phyloP scores from a whole-genome alignment of 495 filamentous ascomycete genomes.

The Trichoderma erinaceum region DNA sequence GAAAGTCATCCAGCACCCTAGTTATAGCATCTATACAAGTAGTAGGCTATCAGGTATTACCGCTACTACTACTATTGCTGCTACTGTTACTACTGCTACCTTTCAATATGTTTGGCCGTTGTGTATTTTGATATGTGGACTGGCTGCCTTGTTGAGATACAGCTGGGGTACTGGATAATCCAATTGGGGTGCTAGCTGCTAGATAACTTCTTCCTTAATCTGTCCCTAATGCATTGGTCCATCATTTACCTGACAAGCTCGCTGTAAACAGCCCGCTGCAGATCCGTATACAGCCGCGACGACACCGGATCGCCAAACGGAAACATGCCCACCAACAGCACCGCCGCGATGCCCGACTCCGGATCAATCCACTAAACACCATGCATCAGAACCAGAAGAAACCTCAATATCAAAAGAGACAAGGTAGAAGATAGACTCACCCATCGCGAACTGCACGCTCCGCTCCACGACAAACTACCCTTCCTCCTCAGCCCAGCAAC shows the following conservation, averaged over 20 bases:
- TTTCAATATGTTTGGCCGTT: too few species aligned
- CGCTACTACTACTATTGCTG: too few species aligned
- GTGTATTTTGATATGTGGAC: too few species aligned
- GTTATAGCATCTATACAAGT: too few species aligned
- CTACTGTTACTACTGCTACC: too few species aligned
- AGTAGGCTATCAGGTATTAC: too few species aligned
- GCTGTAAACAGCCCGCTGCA: constrained; percentile 29
- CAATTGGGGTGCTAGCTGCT: too few species aligned
- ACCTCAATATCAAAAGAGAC: background rate
- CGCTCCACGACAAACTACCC: constrained; percentile 34
- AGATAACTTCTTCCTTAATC: too few species aligned
- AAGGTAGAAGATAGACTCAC: constrained; percentile 20
- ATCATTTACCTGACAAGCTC: constrained; percentile 20
- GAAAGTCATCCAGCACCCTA: too few species aligned
- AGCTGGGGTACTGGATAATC: too few species aligned
- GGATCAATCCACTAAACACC: constrained; percentile 31
- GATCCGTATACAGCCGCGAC: constrained; percentile 25
- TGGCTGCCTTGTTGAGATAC: too few species aligned
- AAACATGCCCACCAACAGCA: constrained; percentile 25
- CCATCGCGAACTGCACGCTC: constrained; percentile 24
- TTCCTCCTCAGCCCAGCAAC: constrained; percentile 27
- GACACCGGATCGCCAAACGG: constrained; percentile 24
- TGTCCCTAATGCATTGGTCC: background rate
- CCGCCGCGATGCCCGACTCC: constrained; percentile 27
- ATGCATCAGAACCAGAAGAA: background rate